These are phyloP conservation scores for Smittium mucronatum DNA, from an alignment of 371 early-diverging fungal species.

Conservation along the genomic window DNA sequence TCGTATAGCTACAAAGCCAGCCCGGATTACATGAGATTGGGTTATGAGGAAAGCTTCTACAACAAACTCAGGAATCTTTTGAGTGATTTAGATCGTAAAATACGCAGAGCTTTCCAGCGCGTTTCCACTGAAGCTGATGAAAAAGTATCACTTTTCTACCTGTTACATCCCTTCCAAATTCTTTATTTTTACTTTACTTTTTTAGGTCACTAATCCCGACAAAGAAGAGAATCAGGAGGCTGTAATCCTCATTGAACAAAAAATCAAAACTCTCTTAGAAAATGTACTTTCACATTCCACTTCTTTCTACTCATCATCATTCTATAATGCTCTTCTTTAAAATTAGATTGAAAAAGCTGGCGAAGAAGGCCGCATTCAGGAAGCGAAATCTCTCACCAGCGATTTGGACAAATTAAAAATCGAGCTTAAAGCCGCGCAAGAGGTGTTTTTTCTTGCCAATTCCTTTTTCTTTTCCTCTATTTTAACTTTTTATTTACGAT, in stretches of 20 bases:
- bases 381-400: slow-evolving; percentile 47
- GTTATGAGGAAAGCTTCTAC: slow-evolving; percentile 65
- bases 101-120: slow-evolving; percentile 58
- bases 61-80: slow-evolving; percentile 54
- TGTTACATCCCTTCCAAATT: background rate
- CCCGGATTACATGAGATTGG: slow-evolving; percentile 47
- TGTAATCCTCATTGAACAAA: slow-evolving; percentile 68
- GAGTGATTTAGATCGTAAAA: slow-evolving; percentile 58
- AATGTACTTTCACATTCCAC: slow-evolving; percentile 16
- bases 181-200: background rate
- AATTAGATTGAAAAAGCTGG: slow-evolving; percentile 51
- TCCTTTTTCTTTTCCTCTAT: too few species aligned
- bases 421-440: slow-evolving; percentile 30
- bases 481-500: too few species aligned
- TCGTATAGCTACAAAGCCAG: slow-evolving; percentile 43
- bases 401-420: slow-evolving; percentile 48
- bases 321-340: background rate
- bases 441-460: background rate
- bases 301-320: background rate
- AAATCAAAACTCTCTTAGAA: slow-evolving; percentile 55
- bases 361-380: slow-evolving; percentile 63
- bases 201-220: slow-evolving; percentile 43
- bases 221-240: slow-evolving; percentile 73
- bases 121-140: slow-evolving; percentile 61
- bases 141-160: slow-evolving; percentile 31